Conservation (phyloP, 129 eudicot species). For the Tagetes patula region DNA sequence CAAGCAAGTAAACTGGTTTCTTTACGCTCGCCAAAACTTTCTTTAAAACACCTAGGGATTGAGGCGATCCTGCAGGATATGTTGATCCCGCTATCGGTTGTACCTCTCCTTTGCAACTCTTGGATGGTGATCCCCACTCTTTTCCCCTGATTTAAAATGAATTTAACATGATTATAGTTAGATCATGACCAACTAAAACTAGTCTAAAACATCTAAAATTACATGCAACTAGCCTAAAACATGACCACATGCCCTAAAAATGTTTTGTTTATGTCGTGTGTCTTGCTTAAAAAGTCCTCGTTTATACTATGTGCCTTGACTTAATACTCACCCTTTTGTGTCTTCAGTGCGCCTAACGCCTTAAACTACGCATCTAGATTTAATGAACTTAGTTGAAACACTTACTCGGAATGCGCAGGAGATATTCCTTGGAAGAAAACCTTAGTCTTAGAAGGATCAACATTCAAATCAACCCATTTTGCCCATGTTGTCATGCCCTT, state of each 20-base stretch:
- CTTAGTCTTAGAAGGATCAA: constrained; percentile 59
- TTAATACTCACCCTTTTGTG: too few relatives aligned
- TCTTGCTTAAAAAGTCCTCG: too few relatives aligned
- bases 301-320: too few relatives aligned
- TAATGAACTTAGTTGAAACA: background rate
- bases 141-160: constrained; percentile 41
- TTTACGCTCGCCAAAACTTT: constrained; percentile 36
- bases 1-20: constrained; percentile 50
- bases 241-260: too few relatives aligned
- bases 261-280: too few relatives aligned
- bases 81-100: constrained; percentile 50
- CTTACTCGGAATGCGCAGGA: constrained; percentile 73
- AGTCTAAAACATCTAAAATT: too few relatives aligned
- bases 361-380: too few relatives aligned
- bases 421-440: constrained; percentile 83
- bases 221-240: too few relatives aligned
- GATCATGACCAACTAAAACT: too few relatives aligned
- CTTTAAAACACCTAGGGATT: constrained; percentile 38
- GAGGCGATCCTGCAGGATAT: constrained; percentile 48
- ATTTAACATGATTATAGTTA: background rate
- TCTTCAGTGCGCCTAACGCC: too few relatives aligned
- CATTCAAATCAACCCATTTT: constrained; percentile 65
- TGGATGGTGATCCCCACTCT: constrained; percentile 54
- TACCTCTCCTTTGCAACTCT: constrained; percentile 43
- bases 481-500: constrained; percentile 86